Evolutionary conservation across 2,329 filamentous ascomycete species (phyloP).

Genomic region (Daldinia eschscholtzii): DNA sequence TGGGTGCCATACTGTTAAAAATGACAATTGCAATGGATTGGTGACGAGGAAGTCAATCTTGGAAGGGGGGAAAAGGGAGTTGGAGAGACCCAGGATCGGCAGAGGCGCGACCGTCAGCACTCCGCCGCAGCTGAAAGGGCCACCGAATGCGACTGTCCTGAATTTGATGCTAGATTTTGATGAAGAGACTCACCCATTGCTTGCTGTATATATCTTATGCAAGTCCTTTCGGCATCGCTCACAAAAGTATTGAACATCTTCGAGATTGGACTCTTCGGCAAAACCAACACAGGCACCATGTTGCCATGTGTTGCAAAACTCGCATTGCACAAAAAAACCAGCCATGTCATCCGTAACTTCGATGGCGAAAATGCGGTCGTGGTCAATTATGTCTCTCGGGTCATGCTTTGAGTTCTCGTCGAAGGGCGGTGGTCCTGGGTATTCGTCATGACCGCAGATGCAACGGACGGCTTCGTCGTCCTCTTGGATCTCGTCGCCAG

Average conservation of each 20-base stretch:
- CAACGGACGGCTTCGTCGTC: constrained; percentile 97
- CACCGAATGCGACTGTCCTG: constrained; percentile 36
- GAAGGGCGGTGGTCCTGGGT: constrained; percentile 82
- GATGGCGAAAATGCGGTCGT: constrained; percentile 69
- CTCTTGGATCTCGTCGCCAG: constrained; percentile 78
- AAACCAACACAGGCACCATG: constrained; percentile 98
- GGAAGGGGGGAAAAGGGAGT: constrained; percentile 30
- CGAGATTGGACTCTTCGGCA: constrained; percentile 90
- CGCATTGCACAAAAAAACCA: constrained; percentile 97
- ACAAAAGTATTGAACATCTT: constrained; percentile 88
- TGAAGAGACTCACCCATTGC: constrained; percentile 79
- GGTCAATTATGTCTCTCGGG: constrained; percentile 68
- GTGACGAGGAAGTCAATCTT: constrained; percentile 40
- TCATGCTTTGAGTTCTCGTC: constrained; percentile 66
- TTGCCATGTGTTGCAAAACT: constrained; percentile 98
- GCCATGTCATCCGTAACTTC: constrained; percentile 86
- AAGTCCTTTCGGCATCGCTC: constrained; percentile 93
- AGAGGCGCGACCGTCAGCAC: constrained; percentile 45
- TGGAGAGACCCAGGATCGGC: constrained; percentile 44
- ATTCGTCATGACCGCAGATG: constrained; percentile 94
- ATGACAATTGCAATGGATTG: constrained; percentile 24
- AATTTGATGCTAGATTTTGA: constrained; percentile 22
- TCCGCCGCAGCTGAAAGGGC: constrained; percentile 46
- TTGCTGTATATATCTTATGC: constrained; percentile 83
- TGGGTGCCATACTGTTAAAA: constrained; percentile 59